A percentile compares a stretch with the other conserved stretches of the same genome.
phyloP scores from a whole-genome alignment of 2,329 filamentous ascomycete genomes.

The Fusarium aywerte region DNA sequence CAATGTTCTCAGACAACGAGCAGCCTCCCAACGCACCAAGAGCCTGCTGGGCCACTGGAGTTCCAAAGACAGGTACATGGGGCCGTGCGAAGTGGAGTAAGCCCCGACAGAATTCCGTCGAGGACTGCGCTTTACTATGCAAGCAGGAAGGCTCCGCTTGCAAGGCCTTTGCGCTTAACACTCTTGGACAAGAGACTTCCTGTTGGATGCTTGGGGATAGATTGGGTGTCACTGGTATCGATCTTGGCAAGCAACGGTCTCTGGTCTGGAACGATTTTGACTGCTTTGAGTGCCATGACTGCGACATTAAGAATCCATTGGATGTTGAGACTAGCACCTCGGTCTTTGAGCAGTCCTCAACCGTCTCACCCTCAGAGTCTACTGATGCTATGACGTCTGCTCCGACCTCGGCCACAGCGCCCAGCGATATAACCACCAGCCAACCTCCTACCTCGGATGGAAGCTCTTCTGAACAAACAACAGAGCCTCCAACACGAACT shows the following conservation, averaged over 20 bases:
- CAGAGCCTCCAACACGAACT: background rate
- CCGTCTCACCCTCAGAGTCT: too few relatives aligned
- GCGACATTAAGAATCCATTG: background rate
- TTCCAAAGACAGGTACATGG: background rate
- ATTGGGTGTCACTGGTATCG: background rate
- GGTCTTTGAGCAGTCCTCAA: too few relatives aligned
- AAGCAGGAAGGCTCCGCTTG: slow-evolving; percentile 8
- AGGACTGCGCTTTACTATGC: slow-evolving; percentile 14
- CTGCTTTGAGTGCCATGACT: slow-evolving; percentile 18
- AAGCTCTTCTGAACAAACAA: background rate
- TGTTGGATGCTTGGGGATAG: background rate
- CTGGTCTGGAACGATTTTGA: slow-evolving; percentile 19
- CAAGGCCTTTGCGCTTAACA: slow-evolving; percentile 4
- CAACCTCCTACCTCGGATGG: too few relatives aligned
- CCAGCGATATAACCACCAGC: too few relatives aligned
- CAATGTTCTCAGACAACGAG: background rate
- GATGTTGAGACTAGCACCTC: background rate
- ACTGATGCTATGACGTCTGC: background rate
- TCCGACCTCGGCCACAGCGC: too few relatives aligned
- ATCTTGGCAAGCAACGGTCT: background rate
- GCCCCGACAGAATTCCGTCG: slow-evolving; percentile 17
- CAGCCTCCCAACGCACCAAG: background rate
- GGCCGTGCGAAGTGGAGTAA: background rate
- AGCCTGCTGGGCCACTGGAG: slow-evolving; percentile 15
- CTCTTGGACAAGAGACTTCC: accelerated